A percentile compares a stretch with the other conserved stretches of the same genome.
Evolutionary conservation across 2,329 filamentous ascomycete genomes (phyloP).

Genomic region (Diaporthe sp.): DNA sequence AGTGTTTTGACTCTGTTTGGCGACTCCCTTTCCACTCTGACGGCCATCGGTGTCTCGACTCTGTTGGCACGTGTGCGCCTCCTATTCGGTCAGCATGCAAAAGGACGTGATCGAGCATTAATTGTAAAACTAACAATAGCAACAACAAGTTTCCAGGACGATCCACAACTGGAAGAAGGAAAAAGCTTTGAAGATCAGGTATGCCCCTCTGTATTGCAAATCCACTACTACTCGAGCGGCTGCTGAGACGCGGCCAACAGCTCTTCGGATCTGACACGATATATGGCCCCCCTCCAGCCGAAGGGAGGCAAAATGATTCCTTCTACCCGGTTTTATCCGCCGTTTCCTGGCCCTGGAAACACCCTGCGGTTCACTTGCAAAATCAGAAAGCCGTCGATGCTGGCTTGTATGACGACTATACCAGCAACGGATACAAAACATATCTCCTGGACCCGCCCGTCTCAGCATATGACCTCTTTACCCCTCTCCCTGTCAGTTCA

Average conservation of each 20-base stretch:
- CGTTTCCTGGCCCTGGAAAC: not conserved
- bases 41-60: not conserved
- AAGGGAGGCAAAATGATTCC: not conserved
- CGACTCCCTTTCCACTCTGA: not conserved
- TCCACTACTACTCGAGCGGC: no score
- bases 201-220: no score
- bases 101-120: no score
- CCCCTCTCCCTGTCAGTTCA: not conserved
- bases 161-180: not conserved
- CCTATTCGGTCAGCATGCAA: no score
- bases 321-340: not conserved
- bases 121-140: not conserved
- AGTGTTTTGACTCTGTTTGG: not conserved
- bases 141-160: not conserved
- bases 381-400: not conserved
- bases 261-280: not conserved
- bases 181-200: not conserved
- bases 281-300: fast-evolving
- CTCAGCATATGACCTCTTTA: not conserved
- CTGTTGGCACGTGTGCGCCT: not conserved
- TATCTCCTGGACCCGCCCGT: not conserved
- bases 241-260: not conserved
- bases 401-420: not conserved
- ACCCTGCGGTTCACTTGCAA: not conserved
- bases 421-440: not conserved